A percentile compares a stretch with the other conserved stretches of the same genome.
Conservation (phyloP, 345 rosid species). For the Populus ilicifolia region DNA sequence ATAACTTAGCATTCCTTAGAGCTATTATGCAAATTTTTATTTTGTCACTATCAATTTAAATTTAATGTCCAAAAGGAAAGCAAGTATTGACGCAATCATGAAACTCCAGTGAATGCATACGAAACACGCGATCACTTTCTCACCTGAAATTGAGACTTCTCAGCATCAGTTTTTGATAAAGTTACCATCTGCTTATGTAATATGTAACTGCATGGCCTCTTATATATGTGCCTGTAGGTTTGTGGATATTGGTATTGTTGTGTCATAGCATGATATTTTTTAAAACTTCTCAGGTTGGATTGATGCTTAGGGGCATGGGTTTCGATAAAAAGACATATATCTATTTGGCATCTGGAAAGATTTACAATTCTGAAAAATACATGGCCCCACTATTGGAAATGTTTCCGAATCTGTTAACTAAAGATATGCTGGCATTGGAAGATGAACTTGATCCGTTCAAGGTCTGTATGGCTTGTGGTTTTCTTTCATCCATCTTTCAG, state of each 20-base stretch:
- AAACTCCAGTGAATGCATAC: not conserved
- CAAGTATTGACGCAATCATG: not conserved
- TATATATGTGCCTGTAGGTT: not conserved
- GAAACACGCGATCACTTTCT: not conserved
- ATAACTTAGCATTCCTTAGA: not conserved
- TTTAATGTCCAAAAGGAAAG: not conserved
- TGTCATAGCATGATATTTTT: slow-evolving; percentile 12
- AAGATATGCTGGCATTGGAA: slow-evolving; percentile 78
- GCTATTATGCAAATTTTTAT: not conserved
- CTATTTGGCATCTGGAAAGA: slow-evolving; percentile 90
- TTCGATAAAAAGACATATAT: slow-evolving; percentile 78
- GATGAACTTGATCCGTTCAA: slow-evolving; percentile 83
- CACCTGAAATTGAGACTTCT: not conserved
- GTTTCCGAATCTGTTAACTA: slow-evolving; percentile 92
- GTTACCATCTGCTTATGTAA: not conserved
- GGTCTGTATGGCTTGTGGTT: slow-evolving; percentile 40
- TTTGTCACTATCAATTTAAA: not conserved
- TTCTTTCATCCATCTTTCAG: slow-evolving; percentile 1
- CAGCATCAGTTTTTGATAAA: not conserved
- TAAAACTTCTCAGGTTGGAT: slow-evolving; percentile 60
- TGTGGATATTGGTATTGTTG: not conserved
- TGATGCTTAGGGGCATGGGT: slow-evolving; percentile 99
- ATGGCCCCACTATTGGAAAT: slow-evolving; percentile 92
- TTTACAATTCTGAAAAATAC: slow-evolving; percentile 79
- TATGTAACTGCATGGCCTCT: not conserved